Evolutionary conservation across 768 basidiomycete genomes (phyloP).

Genomic region (Termitomyces sp.): DNA sequence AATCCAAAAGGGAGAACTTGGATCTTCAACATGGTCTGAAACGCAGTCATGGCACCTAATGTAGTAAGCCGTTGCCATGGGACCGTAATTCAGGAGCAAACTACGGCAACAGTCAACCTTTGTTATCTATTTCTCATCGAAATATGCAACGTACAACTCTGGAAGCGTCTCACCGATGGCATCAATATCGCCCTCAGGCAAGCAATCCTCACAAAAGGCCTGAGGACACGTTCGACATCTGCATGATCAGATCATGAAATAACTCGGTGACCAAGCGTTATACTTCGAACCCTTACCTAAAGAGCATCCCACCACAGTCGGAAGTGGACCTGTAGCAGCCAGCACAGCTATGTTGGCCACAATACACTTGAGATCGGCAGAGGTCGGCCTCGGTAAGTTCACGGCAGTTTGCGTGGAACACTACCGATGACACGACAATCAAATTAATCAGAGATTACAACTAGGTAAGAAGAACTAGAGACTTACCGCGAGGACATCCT

Average conservation of each 20-base stretch:
- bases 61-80: constrained; percentile 33
- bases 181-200: constrained; percentile 43
- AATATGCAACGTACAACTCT: constrained; percentile 41
- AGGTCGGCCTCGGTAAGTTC: constrained; percentile 30
- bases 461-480: not conserved
- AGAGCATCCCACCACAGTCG: constrained; percentile 53
- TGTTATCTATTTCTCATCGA: not conserved
- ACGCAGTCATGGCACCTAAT: constrained; percentile 49
- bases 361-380: constrained; percentile 22
- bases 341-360: constrained; percentile 47
- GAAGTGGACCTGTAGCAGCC: constrained; percentile 36
- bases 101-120: constrained; percentile 18
- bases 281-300: constrained; percentile 32
- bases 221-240: constrained; percentile 57
- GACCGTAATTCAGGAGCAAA: constrained; percentile 32
- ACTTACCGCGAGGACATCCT: constrained; percentile 49
- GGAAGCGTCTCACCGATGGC: constrained; percentile 51
- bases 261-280: not conserved
- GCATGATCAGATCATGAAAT: not conserved
- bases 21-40: constrained; percentile 27
- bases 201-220: constrained; percentile 60
- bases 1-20: constrained; percentile 24
- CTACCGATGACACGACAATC: constrained; percentile 20
- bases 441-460: not conserved
- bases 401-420: constrained; percentile 49